Conservation (phyloP, 148 eudicot species). For the Camellia sinensis region DNA sequence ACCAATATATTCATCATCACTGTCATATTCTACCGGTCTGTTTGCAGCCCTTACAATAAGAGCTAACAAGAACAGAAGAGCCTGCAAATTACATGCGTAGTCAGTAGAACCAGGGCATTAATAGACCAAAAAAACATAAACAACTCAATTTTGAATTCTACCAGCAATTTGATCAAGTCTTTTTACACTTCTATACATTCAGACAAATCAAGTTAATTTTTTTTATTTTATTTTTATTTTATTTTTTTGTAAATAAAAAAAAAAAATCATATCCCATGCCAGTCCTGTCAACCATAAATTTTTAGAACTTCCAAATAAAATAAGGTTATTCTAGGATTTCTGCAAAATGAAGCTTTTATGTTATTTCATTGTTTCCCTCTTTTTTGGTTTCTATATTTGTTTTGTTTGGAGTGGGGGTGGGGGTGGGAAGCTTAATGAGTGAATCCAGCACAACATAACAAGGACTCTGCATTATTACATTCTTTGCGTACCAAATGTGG, state of each 20-base stretch:
- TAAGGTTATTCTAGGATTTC: neutral
- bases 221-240: too few relatives aligned
- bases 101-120: conserved; percentile 4
- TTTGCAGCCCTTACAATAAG: conserved; percentile 78
- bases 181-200: neutral
- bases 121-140: neutral
- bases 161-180: neutral
- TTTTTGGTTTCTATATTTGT: neutral
- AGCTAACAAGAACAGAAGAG: conserved; percentile 74
- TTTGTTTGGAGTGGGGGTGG: neutral
- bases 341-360: neutral
- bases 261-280: neutral
- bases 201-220: neutral
- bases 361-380: neutral
- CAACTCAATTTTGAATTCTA: neutral
- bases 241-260: neutral
- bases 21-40: conserved; percentile 81
- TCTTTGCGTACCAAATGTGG: neutral
- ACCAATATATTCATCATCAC: conserved; percentile 83
- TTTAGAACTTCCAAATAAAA: neutral
- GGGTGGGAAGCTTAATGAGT: neutral
- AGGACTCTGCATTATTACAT: neutral
- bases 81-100: conserved; percentile 45
- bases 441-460: neutral
- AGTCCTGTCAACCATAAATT: neutral